phyloP scores from a whole-genome alignment of 345 rosid genomes.

The Laguncularia racemosa region DNA sequence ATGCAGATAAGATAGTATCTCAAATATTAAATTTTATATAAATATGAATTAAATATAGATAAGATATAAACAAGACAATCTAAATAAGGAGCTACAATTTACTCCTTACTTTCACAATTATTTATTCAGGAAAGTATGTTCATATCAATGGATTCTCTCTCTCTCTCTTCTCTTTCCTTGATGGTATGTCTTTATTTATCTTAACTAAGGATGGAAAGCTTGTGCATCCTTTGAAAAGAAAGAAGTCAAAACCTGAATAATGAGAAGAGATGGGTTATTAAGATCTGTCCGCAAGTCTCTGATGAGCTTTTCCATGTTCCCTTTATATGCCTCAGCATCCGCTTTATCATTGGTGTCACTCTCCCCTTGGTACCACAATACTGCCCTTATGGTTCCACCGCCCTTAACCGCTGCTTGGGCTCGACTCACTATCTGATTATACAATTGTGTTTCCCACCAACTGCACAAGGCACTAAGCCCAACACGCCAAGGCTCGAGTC shows the following conservation, averaged over 20 bases:
- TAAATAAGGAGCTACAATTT: too few relatives aligned
- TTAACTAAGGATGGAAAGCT: background rate
- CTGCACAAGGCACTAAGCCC: slow-evolving; percentile 44
- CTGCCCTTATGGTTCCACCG: slow-evolving; percentile 26
- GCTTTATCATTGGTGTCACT: too few relatives aligned
- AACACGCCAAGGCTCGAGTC: slow-evolving; percentile 7
- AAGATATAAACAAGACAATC: too few relatives aligned
- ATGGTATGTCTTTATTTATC: slow-evolving; percentile 19
- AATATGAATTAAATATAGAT: too few relatives aligned
- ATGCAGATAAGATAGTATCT: too few relatives aligned
- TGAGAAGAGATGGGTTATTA: slow-evolving; percentile 22
- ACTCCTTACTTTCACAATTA: too few relatives aligned
- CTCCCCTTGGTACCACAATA: slow-evolving; percentile 43
- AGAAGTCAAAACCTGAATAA: slow-evolving; percentile 17
- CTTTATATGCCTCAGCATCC: slow-evolving; percentile 29
- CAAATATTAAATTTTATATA: too few relatives aligned
- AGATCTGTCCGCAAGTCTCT: slow-evolving; percentile 31
- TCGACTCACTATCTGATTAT: slow-evolving; percentile 28
- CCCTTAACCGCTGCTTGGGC: slow-evolving; percentile 21
- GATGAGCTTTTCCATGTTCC: slow-evolving; percentile 27
- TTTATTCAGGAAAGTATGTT: too few relatives aligned
- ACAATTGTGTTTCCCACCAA: slow-evolving; percentile 41
- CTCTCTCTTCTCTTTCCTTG: too few relatives aligned
- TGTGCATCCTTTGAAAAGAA: too few relatives aligned
- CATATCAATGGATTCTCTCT: too few relatives aligned